Percentiles rank a stretch among this genome's conserved stretches.
These are phyloP conservation scores for Aureobasidium sp. DNA, from an alignment of 2,329 filamentous ascomycete species.

Conservation along the genomic window DNA sequence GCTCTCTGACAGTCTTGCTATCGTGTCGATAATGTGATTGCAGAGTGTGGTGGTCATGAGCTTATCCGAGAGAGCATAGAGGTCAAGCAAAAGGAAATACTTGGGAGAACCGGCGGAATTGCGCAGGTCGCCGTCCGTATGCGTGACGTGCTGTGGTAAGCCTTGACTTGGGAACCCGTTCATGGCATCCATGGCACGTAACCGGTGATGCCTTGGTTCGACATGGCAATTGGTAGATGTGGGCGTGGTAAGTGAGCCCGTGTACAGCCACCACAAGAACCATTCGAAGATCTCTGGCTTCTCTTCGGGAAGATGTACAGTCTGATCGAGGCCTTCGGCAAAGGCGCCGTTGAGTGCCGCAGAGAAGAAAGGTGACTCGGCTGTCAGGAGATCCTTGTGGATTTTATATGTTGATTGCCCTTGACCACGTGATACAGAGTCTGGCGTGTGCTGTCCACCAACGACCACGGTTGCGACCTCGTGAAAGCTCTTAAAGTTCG, in stretches of 20 bases:
- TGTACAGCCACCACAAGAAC: conserved; percentile 48
- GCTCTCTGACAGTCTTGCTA: conserved; percentile 39
- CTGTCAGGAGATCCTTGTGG: conserved; percentile 43
- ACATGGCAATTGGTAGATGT: background rate
- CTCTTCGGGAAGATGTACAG: conserved; percentile 39
- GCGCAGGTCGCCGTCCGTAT: conserved; percentile 32
- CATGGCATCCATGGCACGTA: background rate
- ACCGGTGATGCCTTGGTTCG: background rate
- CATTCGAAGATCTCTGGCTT: conserved; percentile 42
- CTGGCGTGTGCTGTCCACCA: conserved; percentile 26
- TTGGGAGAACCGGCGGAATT: conserved; percentile 42
- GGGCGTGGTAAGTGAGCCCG: conserved; percentile 30
- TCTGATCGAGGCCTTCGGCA: conserved; percentile 37
- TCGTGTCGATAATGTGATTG: conserved; percentile 39
- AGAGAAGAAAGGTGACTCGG: conserved; percentile 44
- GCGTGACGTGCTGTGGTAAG: conserved; percentile 10
- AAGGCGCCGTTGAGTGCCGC: conserved; percentile 44
- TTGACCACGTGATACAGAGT: conserved; percentile 18
- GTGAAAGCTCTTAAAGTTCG: conserved; percentile 34
- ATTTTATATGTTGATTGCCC: conserved; percentile 37
- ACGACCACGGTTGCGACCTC: conserved; percentile 35
- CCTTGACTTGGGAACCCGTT: background rate
- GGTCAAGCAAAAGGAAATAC: conserved; percentile 44
- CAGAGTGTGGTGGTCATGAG: conserved; percentile 40
- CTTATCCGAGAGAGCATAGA: conserved; percentile 42